Conservation (phyloP, 1,139 yeast species). For the Scheffersomyces segobiensis region DNA sequence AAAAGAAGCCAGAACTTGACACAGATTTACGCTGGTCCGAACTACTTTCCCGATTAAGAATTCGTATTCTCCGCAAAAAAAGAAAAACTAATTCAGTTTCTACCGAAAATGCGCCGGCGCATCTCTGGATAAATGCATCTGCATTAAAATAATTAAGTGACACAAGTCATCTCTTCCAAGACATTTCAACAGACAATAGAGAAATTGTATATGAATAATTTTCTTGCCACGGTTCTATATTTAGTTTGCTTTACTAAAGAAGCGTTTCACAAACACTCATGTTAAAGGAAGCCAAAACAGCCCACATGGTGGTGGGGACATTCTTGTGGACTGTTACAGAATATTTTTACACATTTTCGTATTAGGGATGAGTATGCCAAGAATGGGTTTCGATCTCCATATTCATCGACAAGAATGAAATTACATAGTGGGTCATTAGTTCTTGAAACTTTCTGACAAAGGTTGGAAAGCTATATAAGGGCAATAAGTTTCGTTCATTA, state of each 20-base stretch:
- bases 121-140: neutral
- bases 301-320: neutral
- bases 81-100: too few relatives aligned
- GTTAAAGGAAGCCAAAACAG: neutral
- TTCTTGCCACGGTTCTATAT: neutral
- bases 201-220: neutral
- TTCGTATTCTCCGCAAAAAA: neutral
- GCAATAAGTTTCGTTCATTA: neutral
- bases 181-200: neutral
- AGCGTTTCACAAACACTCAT: neutral
- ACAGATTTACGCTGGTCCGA: neutral
- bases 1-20: neutral
- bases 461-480: neutral
- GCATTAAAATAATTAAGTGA: neutral
- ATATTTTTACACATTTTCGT: neutral
- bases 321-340: neutral
- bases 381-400: neutral
- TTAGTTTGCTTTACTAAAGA: neutral
- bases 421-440: neutral
- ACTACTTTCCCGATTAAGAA: neutral
- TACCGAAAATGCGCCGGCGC: neutral
- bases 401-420: neutral
- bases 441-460: neutral
- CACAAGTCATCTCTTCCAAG: neutral
- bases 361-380: neutral